Percentiles rank a stretch among this genome's conserved stretches.
Evolutionary conservation across 305 asterid genomes (phyloP).

Genomic region (Fraxinus dipetala): DNA sequence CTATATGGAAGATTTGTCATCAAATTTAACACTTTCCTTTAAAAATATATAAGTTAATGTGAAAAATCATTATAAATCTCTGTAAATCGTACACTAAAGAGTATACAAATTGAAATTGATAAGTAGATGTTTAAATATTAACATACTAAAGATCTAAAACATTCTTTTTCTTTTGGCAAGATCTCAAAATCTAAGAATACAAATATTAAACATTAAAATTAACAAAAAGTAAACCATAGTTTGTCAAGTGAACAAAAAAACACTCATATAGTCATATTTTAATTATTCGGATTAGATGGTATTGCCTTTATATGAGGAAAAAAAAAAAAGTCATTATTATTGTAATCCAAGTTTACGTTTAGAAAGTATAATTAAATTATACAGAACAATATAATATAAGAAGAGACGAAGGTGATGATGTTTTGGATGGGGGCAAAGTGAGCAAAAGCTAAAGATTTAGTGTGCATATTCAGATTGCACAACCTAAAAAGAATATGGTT

Average conservation of each 20-base stretch:
- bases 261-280: background rate
- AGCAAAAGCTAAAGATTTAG: slow-evolving; percentile 23
- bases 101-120: background rate
- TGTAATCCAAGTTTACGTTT: slow-evolving; percentile 1
- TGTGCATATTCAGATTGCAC: slow-evolving; percentile 45
- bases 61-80: background rate
- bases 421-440: slow-evolving; percentile 24
- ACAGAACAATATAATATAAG: background rate
- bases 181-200: background rate
- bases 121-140: background rate
- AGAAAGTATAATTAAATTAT: background rate
- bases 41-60: background rate
- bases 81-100: background rate
- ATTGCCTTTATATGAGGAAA: background rate
- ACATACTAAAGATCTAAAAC: background rate
- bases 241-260: background rate
- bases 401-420: slow-evolving; percentile 6
- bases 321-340: background rate
- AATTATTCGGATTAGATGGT: background rate
- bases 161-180: background rate
- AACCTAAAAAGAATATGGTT: slow-evolving; percentile 19
- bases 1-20: background rate
- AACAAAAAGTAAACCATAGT: background rate
- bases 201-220: background rate
- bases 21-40: background rate